Evolutionary conservation across 1,284 basidiomycete species (phyloP), one percentile per base, ranked within the genome.

Genomic region (Boletus nobilissimus): DNA sequence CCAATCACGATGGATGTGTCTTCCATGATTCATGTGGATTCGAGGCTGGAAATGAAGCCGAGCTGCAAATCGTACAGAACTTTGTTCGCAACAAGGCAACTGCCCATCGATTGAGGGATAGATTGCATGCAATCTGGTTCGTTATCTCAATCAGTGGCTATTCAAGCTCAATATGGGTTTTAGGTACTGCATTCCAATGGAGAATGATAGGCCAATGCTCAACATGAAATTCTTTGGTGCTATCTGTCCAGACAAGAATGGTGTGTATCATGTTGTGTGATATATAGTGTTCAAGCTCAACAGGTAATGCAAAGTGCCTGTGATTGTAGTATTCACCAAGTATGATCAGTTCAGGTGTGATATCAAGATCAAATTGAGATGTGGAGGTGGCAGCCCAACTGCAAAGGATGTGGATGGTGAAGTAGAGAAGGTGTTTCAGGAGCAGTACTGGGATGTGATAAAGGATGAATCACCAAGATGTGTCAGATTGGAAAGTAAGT

Each of bases 181-280:
- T 6, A 75, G 74, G 70, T 67, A 75, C 34, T 75, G 74, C 40
- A 48, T 75, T 32, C 74, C 63, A 5, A 75, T 73, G 69, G 63
- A 73, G 11, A 75, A 66, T 54, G 8, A n/a, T 66, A 51, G 70
- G 13, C 70, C 74, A 19, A 3, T 3, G 2, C 70, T 75, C 2
- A 63, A 75, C 63, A 60, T 72, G 51, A n/a, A n/a, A n/a, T n/a
- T n/a, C n/a, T n/a, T n/a, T n/a, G n/a, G n/a, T n/a, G n/a, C n/a
- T n/a, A n/a, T n/a, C n/a, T n/a, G n/a, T n/a, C n/a, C n/a, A n/a
- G n/a, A n/a, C n/a, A n/a, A n/a, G n/a, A n/a, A n/a, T 16, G 39
- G 57, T n/a, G 26, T 4, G 2, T 64, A 68, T 13, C 75, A 66
- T 43, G 65, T 54, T 10, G 65, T 68, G 19, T 68, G 60, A 22